These are phyloP conservation scores for Lactifluus echinatus DNA, from an alignment of 768 basidiomycete genomes.

Conservation along the genomic window DNA sequence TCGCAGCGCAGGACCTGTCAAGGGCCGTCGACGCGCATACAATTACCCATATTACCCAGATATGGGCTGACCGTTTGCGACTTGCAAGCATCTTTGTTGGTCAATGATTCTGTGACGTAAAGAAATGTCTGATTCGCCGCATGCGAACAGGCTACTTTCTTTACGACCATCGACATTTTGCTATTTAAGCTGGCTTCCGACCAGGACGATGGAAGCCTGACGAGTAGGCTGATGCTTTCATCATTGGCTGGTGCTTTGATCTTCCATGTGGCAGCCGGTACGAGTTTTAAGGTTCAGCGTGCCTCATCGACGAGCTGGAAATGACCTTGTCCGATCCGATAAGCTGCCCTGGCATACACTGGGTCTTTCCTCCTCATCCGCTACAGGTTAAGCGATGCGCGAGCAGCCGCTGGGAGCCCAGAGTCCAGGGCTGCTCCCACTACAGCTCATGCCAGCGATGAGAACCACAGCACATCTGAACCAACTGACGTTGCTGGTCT, in stretches of 20 bases:
- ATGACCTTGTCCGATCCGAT: background rate
- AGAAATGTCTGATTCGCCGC: background rate
- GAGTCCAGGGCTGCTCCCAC: background rate
- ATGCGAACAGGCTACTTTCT: conserved; percentile 15
- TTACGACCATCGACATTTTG: conserved; percentile 16
- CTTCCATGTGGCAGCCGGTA: conserved; percentile 18
- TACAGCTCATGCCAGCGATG: background rate
- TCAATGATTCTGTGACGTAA: background rate
- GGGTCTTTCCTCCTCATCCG: conserved; percentile 17
- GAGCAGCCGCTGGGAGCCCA: background rate
- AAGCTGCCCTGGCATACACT: conserved; percentile 15
- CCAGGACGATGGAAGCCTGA: background rate
- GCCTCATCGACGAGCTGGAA: background rate
- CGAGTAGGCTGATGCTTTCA: conserved; percentile 4
- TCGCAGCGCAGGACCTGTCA: background rate
- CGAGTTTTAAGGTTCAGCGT: background rate
- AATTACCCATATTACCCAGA: conserved; percentile 4
- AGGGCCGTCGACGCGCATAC: background rate
- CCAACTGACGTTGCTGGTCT: background rate
- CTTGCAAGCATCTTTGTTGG: conserved; percentile 14
- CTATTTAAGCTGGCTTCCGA: background rate
- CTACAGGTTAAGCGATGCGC: conserved; percentile 1
- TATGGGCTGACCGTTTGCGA: conserved; percentile 16
- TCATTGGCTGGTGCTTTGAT: conserved; percentile 16
- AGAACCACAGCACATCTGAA: background rate